A percentile compares a stretch with the other conserved stretches of the same genome.
phyloP scores from a whole-genome alignment of 129 eudicot species.

The Tanacetum coccineum region DNA sequence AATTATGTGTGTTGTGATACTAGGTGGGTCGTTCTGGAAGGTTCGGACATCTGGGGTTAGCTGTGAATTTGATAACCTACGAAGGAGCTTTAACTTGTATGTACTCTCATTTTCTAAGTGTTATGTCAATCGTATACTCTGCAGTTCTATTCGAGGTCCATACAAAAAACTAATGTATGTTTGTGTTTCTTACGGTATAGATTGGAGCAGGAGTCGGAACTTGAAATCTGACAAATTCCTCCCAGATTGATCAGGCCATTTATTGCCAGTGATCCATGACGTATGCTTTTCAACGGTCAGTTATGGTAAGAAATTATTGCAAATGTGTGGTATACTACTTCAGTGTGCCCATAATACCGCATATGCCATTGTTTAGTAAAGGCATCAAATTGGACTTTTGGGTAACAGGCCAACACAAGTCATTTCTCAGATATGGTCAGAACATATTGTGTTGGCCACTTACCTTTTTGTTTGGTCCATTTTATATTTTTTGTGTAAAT shows the following conservation, averaged over 20 bases:
- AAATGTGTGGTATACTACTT: constrained; percentile 12
- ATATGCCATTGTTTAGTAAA: constrained; percentile 6
- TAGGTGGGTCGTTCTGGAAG: constrained; percentile 78
- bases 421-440: neutral
- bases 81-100: no score
- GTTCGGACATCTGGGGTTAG: constrained; percentile 63
- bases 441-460: neutral
- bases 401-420: neutral
- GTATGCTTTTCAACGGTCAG: constrained; percentile 16
- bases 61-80: constrained; percentile 59
- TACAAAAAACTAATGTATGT: no score
- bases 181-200: no score
- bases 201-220: no score
- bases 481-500: neutral
- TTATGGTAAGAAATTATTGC: constrained; percentile 13
- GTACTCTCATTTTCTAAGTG: no score
- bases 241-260: no score
- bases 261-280: constrained; percentile 33
- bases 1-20: constrained; percentile 11
- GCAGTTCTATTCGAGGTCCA: no score
- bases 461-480: neutral
- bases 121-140: no score
- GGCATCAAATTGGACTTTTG: neutral
- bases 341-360: neutral
- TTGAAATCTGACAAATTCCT: no score